Percentiles rank a stretch among this genome's conserved stretches.
Evolutionary conservation across 2,329 filamentous ascomycete genomes (phyloP).

Genomic region (Ramularia collo-cygni): DNA sequence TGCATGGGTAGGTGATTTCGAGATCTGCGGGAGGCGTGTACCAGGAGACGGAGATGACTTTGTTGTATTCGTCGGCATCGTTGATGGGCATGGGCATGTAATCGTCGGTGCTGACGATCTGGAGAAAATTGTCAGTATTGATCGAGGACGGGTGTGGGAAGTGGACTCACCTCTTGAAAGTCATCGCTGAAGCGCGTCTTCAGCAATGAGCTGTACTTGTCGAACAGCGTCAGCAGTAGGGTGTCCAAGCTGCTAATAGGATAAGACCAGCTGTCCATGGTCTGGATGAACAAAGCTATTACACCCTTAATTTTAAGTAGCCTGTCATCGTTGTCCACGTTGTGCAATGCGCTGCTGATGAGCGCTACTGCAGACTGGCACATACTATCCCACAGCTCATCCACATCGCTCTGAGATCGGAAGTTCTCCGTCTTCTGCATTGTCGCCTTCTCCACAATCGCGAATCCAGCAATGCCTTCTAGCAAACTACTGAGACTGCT

Average conservation of each 20-base stretch:
- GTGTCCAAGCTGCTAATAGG: slow-evolving; percentile 73
- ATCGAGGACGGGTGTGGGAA: background rate
- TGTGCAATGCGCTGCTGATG: slow-evolving; percentile 69
- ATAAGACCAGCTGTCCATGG: slow-evolving; percentile 96
- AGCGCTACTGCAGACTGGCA: slow-evolving; percentile 78
- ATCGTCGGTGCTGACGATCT: slow-evolving; percentile 81
- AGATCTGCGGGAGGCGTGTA: slow-evolving; percentile 65
- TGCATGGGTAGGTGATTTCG: slow-evolving; percentile 75
- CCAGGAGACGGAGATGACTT: slow-evolving; percentile 94
- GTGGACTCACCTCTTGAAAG: slow-evolving; percentile 69
- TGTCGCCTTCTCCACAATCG: slow-evolving; percentile 91
- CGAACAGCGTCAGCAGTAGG: slow-evolving; percentile 81
- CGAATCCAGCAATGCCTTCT: slow-evolving; percentile 91
- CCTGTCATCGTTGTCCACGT: slow-evolving; percentile 80
- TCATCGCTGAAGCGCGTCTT: slow-evolving; percentile 90
- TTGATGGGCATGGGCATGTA: slow-evolving; percentile 99
- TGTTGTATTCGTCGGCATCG: slow-evolving; percentile 83
- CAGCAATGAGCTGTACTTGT: slow-evolving; percentile 86
- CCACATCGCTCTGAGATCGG: slow-evolving; percentile 79
- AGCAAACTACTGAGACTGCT: slow-evolving; percentile 80
- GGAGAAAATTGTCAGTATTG: slow-evolving; percentile 4
- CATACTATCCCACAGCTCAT: slow-evolving; percentile 98
- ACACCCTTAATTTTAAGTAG: slow-evolving; percentile 92
- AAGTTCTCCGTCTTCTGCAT: slow-evolving; percentile 81
- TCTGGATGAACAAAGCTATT: slow-evolving; percentile 91